Base-by-base conservation (phyloP, 805 yeast genomes). In the Ogataea dorogensis region DNA sequence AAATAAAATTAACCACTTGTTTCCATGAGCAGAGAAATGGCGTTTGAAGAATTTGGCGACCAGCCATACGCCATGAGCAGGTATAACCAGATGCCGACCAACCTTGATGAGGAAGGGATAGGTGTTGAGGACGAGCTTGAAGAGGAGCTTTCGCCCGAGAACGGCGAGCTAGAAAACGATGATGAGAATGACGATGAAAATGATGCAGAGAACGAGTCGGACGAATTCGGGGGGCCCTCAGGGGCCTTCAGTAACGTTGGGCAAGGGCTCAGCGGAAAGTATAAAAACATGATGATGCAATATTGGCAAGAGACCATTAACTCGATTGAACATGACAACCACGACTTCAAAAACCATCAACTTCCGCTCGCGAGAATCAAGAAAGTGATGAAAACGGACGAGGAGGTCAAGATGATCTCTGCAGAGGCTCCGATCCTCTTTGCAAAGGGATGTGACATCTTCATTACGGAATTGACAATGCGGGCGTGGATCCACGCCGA, bases 401-500 rank as follows among this genome's bases (percentile, higher is more conserved):
- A 87, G 56, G 97, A 91, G 47, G 98, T 93, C 24, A 77, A 88
- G 47, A 93, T 93, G 99, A 93, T 93, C 39, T 79, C 93, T 46
- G 98, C 98, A 2, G 99, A 93, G 64, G 98, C 98, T 1, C 98
- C 99, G 2, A 88, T 93, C 21, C 64, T 93, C 42, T 93, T 93
- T 66, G 98, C 98, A 30, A 93, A 93, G 61, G 98, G 98, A 1
- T 93, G 98, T 63, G 99, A 93, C 58, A 81, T 93, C 22, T 93
- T 93, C 63, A 91, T 93, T 50, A 89, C 98, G 1, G 99, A 93
- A 59, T 68, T 93, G 37, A 89, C 99, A 10, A 89, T 93, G 96
- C 72, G 99, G 40, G 97, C 98, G 6, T 93, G 98, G 98, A 87
- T 93, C 44, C 96, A 89, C 53, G 96, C 98, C 3, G 98, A 93